These are phyloP conservation scores for Dendrobium nobile DNA, from an alignment of 106 monocot species.

Conservation along the genomic window DNA sequence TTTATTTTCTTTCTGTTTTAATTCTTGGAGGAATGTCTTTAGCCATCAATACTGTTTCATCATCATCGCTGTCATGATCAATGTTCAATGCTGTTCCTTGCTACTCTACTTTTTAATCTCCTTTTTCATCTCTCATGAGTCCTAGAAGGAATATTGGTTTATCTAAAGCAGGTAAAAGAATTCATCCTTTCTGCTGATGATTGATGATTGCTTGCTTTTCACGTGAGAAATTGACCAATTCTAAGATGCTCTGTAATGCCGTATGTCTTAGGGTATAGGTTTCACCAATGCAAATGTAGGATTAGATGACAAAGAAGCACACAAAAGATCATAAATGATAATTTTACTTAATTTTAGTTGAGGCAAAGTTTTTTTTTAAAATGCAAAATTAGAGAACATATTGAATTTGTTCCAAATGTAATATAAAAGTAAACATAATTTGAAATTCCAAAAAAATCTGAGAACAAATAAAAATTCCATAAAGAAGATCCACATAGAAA, in stretches of 20 bases:
- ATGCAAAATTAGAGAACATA: not conserved
- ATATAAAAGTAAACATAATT: not conserved
- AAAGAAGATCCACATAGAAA: too few species aligned
- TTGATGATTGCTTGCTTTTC: not conserved
- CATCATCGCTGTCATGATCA: not conserved
- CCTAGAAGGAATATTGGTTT: not conserved
- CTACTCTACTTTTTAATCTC: not conserved
- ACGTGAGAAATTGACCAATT: not conserved
- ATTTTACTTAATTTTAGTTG: not conserved
- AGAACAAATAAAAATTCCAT: not conserved
- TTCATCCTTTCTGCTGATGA: not conserved
- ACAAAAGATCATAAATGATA: not conserved
- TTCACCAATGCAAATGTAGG: not conserved
- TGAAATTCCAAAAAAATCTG: not conserved
- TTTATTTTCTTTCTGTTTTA: not conserved
- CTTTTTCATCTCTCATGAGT: not conserved
- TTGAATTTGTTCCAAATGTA: not conserved
- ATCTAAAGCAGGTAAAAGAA: not conserved
- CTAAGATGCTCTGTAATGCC: not conserved
- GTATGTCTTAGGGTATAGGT: too few species aligned
- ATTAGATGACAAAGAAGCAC: not conserved
- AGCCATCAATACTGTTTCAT: not conserved
- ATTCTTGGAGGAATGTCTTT: not conserved
- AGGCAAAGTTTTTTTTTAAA: not conserved
- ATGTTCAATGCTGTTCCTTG: not conserved